Percentiles rank a stretch among this genome's conserved stretches.
Conservation (phyloP, 1,284 basidiomycete genomes). For the Tilletia horrida region DNA sequence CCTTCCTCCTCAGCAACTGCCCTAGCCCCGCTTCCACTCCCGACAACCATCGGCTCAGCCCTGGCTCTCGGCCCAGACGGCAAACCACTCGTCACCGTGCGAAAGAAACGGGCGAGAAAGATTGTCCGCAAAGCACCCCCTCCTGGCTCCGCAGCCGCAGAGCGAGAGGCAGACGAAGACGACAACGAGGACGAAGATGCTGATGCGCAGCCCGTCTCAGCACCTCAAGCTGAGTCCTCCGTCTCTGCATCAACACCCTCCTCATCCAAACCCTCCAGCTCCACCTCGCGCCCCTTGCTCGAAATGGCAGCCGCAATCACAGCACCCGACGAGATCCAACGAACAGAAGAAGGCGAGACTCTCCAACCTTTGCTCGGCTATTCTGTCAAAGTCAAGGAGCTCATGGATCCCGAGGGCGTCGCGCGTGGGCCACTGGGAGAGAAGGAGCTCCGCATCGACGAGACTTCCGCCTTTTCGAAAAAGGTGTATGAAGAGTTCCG, state of each 20-base stretch:
- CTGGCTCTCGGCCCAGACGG: conserved; percentile 45
- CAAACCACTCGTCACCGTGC: conserved; percentile 33
- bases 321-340: conserved; percentile 26
- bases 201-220: not conserved
- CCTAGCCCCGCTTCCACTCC: conserved; percentile 15
- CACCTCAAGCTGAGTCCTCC: not conserved
- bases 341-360: conserved; percentile 26
- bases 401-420: conserved; percentile 47
- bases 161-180: not conserved
- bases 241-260: not conserved
- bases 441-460: conserved; percentile 28
- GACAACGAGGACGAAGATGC: conserved; percentile 24
- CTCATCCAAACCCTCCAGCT: not conserved
- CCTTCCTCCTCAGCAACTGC: not conserved
- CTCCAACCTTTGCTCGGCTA: conserved; percentile 47
- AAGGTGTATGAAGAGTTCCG: conserved; percentile 28
- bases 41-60: conserved; percentile 41
- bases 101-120: conserved; percentile 33
- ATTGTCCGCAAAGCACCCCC: not conserved
- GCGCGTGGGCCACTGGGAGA: conserved; percentile 51
- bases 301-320: conserved; percentile 8
- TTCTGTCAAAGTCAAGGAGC: conserved; percentile 43
- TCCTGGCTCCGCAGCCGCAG: not conserved
- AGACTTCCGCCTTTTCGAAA: conserved; percentile 40
- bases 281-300: conserved; percentile 9